Evolutionary conservation across 2,329 filamentous ascomycete genomes (phyloP), one percentile per base, ranked within the genome.

Genomic region (Stenocarpella maydis): DNA sequence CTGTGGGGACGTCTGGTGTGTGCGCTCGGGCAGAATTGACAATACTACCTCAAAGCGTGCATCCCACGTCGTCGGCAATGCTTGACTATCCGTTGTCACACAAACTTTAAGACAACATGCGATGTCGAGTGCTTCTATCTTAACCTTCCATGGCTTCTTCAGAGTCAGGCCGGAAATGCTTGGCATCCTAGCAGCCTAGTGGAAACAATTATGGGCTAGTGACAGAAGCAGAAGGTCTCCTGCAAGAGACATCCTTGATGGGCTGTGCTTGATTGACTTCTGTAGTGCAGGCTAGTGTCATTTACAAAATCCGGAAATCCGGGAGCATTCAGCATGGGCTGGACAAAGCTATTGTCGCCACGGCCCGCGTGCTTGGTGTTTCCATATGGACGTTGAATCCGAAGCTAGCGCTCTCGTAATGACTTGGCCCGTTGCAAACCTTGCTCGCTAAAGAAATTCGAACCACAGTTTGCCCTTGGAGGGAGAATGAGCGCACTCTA

Each of bases 11-110:
- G 17, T 17, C 15, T 39, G 15, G 14, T n/a, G 26, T 28, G 58
- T 47, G 28, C 58, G 58, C 58, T 61, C 58, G 41, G 58, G 39
- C 55, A 15, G 17, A 41, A 61, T 61, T 41, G 41, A 61, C 58
- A n/a, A 28, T 14, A 15, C 39, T 61, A 31, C 41, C 26, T n/a
- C 14, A 9, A 47, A 19, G 19, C 19, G n/a, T 61, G n/a, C 53
- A 21, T 37, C 26, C 15, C 17, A 34, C 14, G 28, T 61, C 47
- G n/a, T 34, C 10, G 26, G 24, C 28, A 31, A 17, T 10, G 41
- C 41, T 34, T 21, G 15, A 15, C 55, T 31, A 15, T 45, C 21
- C 2, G 10, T n/a, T 24, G 17, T n/a, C 10, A 45, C 10, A 5
- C 21, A 19, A 19, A n/a, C n/a, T n/a, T 4, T 2, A 19, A 7